A percentile compares a stretch with the other conserved stretches of the same genome.
Conservation (phyloP, 495 filamentous ascomycete genomes). For the Penicillium antarcticum region DNA sequence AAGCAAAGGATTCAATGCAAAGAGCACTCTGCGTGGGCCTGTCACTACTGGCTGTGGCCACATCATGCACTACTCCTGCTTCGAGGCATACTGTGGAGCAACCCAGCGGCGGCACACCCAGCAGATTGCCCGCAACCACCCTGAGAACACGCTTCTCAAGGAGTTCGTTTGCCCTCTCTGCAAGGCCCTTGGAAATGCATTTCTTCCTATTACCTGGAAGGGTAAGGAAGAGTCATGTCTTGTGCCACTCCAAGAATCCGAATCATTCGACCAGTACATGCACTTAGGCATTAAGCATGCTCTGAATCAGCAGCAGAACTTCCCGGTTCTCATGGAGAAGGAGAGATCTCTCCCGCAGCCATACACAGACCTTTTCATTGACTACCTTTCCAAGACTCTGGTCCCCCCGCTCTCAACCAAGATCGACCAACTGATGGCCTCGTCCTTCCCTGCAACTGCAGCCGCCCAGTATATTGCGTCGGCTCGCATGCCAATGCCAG, state of each 20-base stretch:
- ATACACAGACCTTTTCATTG: constrained; percentile 58
- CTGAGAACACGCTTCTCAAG: constrained; percentile 68
- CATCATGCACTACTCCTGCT: constrained; percentile 97
- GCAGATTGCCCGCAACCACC: constrained; percentile 90
- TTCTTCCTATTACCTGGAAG: constrained; percentile 94
- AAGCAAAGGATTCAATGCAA: constrained; percentile 80
- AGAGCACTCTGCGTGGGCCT: constrained; percentile 65
- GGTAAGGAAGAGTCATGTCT: constrained; percentile 80
- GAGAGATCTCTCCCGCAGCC: constrained; percentile 31
- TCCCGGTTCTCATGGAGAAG: constrained; percentile 39
- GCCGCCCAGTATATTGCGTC: constrained; percentile 22
- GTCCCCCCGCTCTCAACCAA: constrained; percentile 58
- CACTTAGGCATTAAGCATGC: constrained; percentile 24
- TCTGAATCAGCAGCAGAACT: constrained; percentile 34
- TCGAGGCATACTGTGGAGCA: constrained; percentile 82
- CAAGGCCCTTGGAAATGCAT: constrained; percentile 93
- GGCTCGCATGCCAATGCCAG: constrained; percentile 45
- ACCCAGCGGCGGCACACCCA: constrained; percentile 78
- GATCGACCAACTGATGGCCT: constrained; percentile 45
- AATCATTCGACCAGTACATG: constrained; percentile 59
- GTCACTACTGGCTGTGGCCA: constrained; percentile 92
- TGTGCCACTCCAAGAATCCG: constrained; percentile 56
- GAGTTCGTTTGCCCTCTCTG: constrained; percentile 98
- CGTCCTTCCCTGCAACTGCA: constrained; percentile 26
- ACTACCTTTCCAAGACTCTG: constrained; percentile 60